Base-by-base conservation (phyloP, 202 grass and related monocot species). In the Schoenoplectus tabernaemontani region DNA sequence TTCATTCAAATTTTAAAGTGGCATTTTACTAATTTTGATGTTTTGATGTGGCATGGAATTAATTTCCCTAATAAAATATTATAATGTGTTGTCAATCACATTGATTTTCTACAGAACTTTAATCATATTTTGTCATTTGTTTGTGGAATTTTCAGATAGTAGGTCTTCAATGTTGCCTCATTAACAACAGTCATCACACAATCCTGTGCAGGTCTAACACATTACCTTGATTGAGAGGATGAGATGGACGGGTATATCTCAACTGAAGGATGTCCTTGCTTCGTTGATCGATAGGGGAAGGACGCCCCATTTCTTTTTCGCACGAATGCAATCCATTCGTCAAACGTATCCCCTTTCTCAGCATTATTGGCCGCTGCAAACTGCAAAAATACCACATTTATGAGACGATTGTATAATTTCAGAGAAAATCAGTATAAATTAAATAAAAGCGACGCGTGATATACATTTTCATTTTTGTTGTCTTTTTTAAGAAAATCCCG, bases 251-350 rank as follows among this genome's bases (percentile, higher is more conserved):
- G 62, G 58, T 64, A 86, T 69, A 80, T 64, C 41, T 66, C 38
- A 23, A 78, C 68, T 56, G 84, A 59, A 67, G 73, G 11, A 48
- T 70, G 72, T 12, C 42, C 56, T 13, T 32, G 53, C 16, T 47
- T 30, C 44, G 83, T 81, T 22, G 39, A 20, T 16, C 8, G 85
- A 19, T 78, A 83, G 1, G 78, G 66, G 16, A 65, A 61, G 50
- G 51, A 65, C 43, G 69, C 86, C 16, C 32, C 64, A 70, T 59
- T 88, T 72, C 77, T 84, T 57, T 88, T 90, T 50, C 82, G 87
- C 77, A 88, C 50, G 57, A 72, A 82, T 54, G 87, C 79, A 63
- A 76, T 17, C 91, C 94, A 92, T 79, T 97, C 91, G 77, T 87
- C 91, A 61, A 90, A 90, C 13, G 82, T 85, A 44, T 4, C 65